Conservation (phyloP, 192 early-diverging fungal genomes). For the Linnemannia zychae region DNA sequence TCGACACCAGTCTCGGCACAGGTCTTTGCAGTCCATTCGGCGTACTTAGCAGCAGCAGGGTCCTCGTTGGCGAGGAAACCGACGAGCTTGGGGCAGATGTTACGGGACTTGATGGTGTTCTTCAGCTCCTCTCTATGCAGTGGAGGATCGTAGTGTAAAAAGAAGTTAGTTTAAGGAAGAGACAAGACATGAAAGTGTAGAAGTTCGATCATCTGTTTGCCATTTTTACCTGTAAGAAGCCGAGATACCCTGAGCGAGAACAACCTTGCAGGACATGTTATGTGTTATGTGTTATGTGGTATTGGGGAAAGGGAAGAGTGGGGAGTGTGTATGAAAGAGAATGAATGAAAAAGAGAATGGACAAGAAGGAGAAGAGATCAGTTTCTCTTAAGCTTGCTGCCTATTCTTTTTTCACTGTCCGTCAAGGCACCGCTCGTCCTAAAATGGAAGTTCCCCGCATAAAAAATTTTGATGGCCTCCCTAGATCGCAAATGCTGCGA, state of each 20-base stretch:
- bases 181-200: background rate
- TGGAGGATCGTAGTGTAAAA: background rate
- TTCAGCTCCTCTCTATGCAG: conserved; percentile 68
- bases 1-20: conserved; percentile 90
- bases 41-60: conserved; percentile 92
- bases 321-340: background rate
- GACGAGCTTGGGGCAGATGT: conserved; percentile 81
- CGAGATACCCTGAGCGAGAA: conserved; percentile 74
- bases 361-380: background rate
- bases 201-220: background rate
- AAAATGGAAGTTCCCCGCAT: conserved; percentile 5
- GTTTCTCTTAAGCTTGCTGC: background rate
- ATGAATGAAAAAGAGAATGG: background rate
- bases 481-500: background rate
- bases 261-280: conserved; percentile 65
- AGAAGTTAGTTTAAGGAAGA: background rate
- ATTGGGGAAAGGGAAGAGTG: conserved; percentile 1
- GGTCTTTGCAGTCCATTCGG: conserved; percentile 95
- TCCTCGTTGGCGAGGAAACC: conserved; percentile 98
- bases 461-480: background rate
- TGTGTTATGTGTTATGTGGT: background rate
- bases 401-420: background rate
- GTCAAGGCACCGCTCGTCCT: conserved; percentile 1
- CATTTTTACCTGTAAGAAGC: conserved; percentile 71
- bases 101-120: conserved; percentile 72